Conservation (phyloP, 176 grass and related monocot species). For the Hsuehochloa calcarea region DNA sequence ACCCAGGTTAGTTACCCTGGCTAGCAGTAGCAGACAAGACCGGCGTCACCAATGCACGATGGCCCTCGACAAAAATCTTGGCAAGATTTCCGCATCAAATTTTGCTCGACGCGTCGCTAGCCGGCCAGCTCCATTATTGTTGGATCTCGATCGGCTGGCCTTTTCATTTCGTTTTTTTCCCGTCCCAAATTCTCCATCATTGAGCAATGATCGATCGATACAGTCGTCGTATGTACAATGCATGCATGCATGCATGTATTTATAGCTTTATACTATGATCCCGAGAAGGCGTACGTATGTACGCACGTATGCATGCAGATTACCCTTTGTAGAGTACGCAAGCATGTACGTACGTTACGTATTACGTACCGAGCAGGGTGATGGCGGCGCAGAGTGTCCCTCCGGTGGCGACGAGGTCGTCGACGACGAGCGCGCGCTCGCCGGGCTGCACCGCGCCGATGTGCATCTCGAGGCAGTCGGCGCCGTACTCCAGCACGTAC, state of each 20-base stretch:
- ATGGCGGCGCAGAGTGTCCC: slow-evolving; percentile 69
- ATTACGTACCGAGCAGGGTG: slow-evolving; percentile 46
- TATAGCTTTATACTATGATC: too few relatives aligned
- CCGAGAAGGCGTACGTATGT: too few relatives aligned
- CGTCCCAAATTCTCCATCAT: not conserved
- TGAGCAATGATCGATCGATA: not conserved
- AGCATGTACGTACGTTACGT: not conserved
- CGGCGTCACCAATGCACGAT: not conserved
- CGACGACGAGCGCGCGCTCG: slow-evolving; percentile 54
- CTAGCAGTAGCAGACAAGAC: not conserved
- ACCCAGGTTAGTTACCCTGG: too few relatives aligned
- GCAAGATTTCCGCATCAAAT: not conserved
- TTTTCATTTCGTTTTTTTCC: not conserved
- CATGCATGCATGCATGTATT: not conserved
- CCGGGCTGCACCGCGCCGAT: slow-evolving; percentile 48
- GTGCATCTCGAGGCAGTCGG: slow-evolving; percentile 68
- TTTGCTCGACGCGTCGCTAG: not conserved
- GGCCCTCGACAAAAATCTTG: not conserved
- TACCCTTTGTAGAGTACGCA: not conserved
- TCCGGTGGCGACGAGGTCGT: slow-evolving; percentile 64
- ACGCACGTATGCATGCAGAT: not conserved
- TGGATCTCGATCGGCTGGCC: not conserved
- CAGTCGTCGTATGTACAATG: too few relatives aligned
- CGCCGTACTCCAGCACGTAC: slow-evolving; percentile 61
- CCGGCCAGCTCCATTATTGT: not conserved